Evolutionary conservation across 306 rosid species (phyloP).

Genomic region (Lotus japonicus): DNA sequence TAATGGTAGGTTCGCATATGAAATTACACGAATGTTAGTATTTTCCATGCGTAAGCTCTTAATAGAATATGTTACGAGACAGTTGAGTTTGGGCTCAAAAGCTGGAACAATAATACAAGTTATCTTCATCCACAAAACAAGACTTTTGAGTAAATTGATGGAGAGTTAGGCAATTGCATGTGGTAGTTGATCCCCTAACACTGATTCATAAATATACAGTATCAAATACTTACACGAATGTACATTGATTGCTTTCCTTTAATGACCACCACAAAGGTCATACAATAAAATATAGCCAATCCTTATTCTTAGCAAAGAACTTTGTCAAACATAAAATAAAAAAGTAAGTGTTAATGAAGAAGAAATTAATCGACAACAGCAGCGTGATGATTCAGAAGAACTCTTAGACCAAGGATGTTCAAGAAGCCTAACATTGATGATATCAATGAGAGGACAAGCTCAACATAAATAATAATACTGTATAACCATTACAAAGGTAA

Average conservation of each 20-base stretch:
- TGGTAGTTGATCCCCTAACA: background rate
- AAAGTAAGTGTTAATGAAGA: background rate
- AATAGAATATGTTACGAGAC: background rate
- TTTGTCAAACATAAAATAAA: background rate
- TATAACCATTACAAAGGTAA: conserved; percentile 10
- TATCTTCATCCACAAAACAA: background rate
- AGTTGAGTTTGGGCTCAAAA: conserved; percentile 10
- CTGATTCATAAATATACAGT: background rate
- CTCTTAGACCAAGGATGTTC: background rate
- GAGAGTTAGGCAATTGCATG: background rate
- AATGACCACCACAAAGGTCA: background rate
- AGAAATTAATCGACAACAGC: background rate
- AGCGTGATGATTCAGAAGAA: background rate
- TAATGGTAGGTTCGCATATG: background rate
- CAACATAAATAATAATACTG: background rate
- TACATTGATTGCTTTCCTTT: conserved; percentile 5
- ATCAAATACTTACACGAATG: conserved; percentile 7
- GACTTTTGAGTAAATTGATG: background rate
- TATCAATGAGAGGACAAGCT: background rate
- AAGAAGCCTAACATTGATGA: background rate
- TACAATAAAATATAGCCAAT: background rate
- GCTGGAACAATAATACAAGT: background rate
- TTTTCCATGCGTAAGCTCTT: background rate
- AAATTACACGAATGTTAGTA: background rate
- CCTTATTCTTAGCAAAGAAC: background rate